A percentile compares a stretch with the other conserved stretches of the same genome.
phyloP scores from a whole-genome alignment of 192 early-diverging fungal genomes.

The Coemansia sp. region DNA sequence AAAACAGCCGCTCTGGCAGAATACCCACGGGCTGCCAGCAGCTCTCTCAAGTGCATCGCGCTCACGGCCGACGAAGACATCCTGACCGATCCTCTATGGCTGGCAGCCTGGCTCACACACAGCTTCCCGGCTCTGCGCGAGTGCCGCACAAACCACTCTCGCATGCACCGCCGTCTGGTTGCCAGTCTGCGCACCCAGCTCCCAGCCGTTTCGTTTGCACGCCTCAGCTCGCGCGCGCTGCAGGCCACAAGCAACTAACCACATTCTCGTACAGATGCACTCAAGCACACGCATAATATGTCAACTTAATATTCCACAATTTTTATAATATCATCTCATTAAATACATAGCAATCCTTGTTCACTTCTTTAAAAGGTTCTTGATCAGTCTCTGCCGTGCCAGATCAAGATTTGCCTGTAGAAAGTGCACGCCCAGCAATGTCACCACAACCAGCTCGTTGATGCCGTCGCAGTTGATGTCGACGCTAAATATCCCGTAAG shows the following conservation, averaged over 20 bases:
- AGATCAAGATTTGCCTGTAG: constrained; percentile 51
- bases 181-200: constrained; percentile 28
- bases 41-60: neutral
- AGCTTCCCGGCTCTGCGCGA: constrained; percentile 42
- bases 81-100: constrained; percentile 32
- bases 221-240: constrained; percentile 34
- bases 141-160: constrained; percentile 43
- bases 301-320: no score
- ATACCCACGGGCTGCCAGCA: no score
- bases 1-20: constrained; percentile 19
- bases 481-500: constrained; percentile 44
- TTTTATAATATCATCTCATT: no score
- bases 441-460: constrained; percentile 55
- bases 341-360: no score
- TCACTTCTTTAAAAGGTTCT: no score
- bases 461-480: constrained; percentile 55
- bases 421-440: constrained; percentile 50
- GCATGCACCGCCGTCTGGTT: constrained; percentile 32
- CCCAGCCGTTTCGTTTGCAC: constrained; percentile 30
- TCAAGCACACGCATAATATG: neutral
- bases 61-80: constrained; percentile 47
- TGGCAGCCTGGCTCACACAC: constrained; percentile 37
- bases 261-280: neutral
- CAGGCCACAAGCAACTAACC: constrained; percentile 21
- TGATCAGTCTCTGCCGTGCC: constrained; percentile 35